A percentile compares a stretch with the other conserved stretches of the same genome.
phyloP scores from a whole-genome alignment of 306 rosid species.

The Ormosia semicastrata region DNA sequence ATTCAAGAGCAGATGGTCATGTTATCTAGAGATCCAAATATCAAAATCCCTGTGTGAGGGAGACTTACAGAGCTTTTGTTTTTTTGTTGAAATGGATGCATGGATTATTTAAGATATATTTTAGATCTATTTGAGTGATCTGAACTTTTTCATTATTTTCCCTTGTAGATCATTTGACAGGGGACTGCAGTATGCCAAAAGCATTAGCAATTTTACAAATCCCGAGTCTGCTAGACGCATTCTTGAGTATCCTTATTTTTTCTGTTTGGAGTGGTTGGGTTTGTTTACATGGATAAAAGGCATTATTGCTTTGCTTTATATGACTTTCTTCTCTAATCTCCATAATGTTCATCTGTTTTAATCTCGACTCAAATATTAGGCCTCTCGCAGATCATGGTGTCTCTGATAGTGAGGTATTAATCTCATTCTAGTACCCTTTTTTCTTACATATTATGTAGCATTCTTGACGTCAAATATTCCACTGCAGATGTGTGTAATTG shows the following conservation, averaged over 20 bases:
- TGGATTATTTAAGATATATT: not conserved
- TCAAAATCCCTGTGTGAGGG: slow-evolving; percentile 71
- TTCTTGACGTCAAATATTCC: slow-evolving; percentile 29
- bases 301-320: not conserved
- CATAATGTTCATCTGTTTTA: slow-evolving; percentile 22
- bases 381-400: slow-evolving; percentile 55
- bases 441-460: slow-evolving; percentile 14
- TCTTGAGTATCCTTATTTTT: slow-evolving; percentile 79
- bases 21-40: slow-evolving; percentile 71
- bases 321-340: not conserved
- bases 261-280: not conserved
- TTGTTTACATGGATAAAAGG: not conserved
- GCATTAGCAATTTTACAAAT: slow-evolving; percentile 43
- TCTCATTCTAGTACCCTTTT: slow-evolving; percentile 30
- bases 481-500: slow-evolving; percentile 77
- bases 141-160: slow-evolving; percentile 25
- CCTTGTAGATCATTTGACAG: slow-evolving; percentile 69
- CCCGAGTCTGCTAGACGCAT: slow-evolving; percentile 47
- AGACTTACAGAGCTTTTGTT: not conserved
- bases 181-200: slow-evolving; percentile 77
- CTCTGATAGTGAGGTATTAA: slow-evolving; percentile 69
- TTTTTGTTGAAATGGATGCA: slow-evolving; percentile 12
- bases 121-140: slow-evolving; percentile 9
- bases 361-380: slow-evolving; percentile 65
- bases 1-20: slow-evolving; percentile 68